Base-by-base conservation (phyloP, 106 monocot species). In the Alisma plantagoaquatica region DNA sequence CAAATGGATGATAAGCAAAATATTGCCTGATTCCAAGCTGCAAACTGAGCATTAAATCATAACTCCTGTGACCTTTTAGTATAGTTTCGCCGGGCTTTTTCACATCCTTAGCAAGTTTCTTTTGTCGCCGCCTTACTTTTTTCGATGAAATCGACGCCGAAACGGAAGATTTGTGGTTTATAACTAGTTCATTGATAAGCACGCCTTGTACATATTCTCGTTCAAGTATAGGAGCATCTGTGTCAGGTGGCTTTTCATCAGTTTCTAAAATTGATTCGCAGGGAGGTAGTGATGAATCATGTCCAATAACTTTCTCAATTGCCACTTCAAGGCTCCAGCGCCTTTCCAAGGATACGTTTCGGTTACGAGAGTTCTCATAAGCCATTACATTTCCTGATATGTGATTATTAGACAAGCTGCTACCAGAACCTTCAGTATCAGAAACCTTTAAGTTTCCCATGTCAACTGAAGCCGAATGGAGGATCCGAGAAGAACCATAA, bases 271-370 rank as follows among this genome's bases (percentile, higher is more conserved):
- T 24, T 57, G 64, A 65, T 35, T 70, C 86, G 31, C 56, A 60
- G 45, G 58, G 41, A 31, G 8, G 27, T 14, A 31, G 2, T 31
- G 60, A 60, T 10, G 29, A 27, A 70, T 64, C 69, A 61, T 73
- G 53, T 23, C 83, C 80, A 44, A 84, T 80, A 51, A 83, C 67
- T 46, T 84, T 94, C 72, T 94, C 93, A 72, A 98, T 90, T 2
- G 89, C 90, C 15, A 84, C 90, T 63, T 98, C 98, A 69, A 98
- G 75, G 58, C 98, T 98, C 98, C 98, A 90, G 26, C 98, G 72
- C 56, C 98, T 85, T 66, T 89, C 98, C 53, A 98, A 70, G 28
- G 81, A 63, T 47, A 85, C 62, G 66, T 77, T 82, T 71, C 56
- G 60, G 38, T 33, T 53, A 11, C 49, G 70, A 69, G 84, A 52